Evolutionary conservation across 805 yeast species (phyloP).

Genomic region (Cyberlindnera veronae): DNA sequence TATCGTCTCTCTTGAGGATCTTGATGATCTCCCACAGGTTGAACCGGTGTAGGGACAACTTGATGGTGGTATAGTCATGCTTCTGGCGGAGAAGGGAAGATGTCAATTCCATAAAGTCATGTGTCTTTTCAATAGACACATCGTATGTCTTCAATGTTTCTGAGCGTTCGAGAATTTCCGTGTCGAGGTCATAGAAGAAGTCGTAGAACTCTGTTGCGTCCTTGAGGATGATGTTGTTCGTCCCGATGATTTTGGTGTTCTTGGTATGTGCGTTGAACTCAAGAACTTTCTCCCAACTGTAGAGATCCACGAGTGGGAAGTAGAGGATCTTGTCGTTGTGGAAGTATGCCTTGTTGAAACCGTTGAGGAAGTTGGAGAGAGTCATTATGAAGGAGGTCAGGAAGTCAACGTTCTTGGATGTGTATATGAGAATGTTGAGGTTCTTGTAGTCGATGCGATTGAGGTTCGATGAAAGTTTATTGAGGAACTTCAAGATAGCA

Average conservation of each 20-base stretch:
- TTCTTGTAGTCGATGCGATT: constrained; percentile 36
- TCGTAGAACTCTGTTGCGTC: constrained; percentile 56
- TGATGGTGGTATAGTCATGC: constrained; percentile 29
- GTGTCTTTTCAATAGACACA: constrained; percentile 20
- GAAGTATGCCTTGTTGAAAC: constrained; percentile 39
- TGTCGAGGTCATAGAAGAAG: constrained; percentile 56
- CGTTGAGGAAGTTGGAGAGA: constrained; percentile 38
- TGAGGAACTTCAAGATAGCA: constrained; percentile 27
- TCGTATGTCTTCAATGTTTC: constrained; percentile 13
- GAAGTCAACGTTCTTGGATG: constrained; percentile 35
- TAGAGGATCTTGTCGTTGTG: constrained; percentile 39
- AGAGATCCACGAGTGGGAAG: constrained; percentile 61
- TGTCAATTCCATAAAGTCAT: constrained; percentile 20
- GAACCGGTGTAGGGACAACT: constrained; percentile 29
- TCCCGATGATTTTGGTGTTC: constrained; percentile 52
- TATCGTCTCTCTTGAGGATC: constrained; percentile 21
- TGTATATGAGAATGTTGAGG: constrained; percentile 40
- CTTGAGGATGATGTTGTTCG: constrained; percentile 63
- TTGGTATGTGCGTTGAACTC: constrained; percentile 20
- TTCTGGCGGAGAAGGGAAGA: constrained; percentile 15
- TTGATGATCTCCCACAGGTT: constrained; percentile 32
- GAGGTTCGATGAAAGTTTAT: constrained; percentile 32
- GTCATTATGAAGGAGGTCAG: constrained; percentile 41
- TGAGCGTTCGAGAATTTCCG: constrained; percentile 31
- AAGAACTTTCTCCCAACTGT: constrained; percentile 46